A percentile compares a stretch with the other conserved stretches of the same genome.
Evolutionary conservation across 768 basidiomycete genomes (phyloP).

Genomic region (Leccinellum albellum): DNA sequence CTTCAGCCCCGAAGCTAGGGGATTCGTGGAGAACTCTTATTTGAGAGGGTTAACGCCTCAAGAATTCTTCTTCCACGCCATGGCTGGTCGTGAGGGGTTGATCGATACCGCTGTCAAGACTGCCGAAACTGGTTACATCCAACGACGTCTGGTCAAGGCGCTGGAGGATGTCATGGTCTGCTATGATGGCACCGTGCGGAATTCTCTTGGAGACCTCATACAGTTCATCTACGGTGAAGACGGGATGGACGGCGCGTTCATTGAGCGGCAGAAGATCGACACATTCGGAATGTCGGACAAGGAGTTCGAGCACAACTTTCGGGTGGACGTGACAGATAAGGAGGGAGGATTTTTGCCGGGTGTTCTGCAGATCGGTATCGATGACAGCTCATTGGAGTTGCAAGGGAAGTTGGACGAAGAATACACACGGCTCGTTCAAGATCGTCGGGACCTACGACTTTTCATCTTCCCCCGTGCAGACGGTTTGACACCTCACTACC

Average conservation of each 20-base stretch:
- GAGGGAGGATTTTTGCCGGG: slow-evolving; percentile 75
- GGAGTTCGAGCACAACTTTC: slow-evolving; percentile 87
- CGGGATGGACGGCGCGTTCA: slow-evolving; percentile 97
- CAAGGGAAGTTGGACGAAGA: slow-evolving; percentile 85
- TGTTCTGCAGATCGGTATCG: slow-evolving; percentile 82
- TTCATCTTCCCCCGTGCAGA: slow-evolving; percentile 82
- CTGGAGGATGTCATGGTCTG: slow-evolving; percentile 96
- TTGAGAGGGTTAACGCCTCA: slow-evolving; percentile 94
- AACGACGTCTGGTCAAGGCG: slow-evolving; percentile 96
- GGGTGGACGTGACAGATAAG: slow-evolving; percentile 90
- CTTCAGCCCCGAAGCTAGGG: slow-evolving; percentile 95
- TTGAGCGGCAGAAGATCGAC: slow-evolving; percentile 93
- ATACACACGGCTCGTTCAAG: slow-evolving; percentile 58
- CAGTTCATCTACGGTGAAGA: slow-evolving; percentile 98
- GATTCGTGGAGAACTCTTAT: slow-evolving; percentile 99
- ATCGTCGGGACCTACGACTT: slow-evolving; percentile 72
- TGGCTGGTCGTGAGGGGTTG: slow-evolving; percentile 98
- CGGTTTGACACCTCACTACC: slow-evolving; percentile 70
- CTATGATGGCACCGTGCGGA: slow-evolving; percentile 97
- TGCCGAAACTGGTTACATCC: slow-evolving; percentile 98
- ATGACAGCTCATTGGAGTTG: slow-evolving; percentile 77
- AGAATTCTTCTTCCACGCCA: slow-evolving; percentile 99
- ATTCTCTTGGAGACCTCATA: slow-evolving; percentile 92
- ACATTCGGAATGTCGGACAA: slow-evolving; percentile 78
- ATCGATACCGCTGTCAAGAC: slow-evolving; percentile 99